Base-by-base conservation (phyloP, 2,329 filamentous ascomycete species). In the Akanthomyces dipterigenus region DNA sequence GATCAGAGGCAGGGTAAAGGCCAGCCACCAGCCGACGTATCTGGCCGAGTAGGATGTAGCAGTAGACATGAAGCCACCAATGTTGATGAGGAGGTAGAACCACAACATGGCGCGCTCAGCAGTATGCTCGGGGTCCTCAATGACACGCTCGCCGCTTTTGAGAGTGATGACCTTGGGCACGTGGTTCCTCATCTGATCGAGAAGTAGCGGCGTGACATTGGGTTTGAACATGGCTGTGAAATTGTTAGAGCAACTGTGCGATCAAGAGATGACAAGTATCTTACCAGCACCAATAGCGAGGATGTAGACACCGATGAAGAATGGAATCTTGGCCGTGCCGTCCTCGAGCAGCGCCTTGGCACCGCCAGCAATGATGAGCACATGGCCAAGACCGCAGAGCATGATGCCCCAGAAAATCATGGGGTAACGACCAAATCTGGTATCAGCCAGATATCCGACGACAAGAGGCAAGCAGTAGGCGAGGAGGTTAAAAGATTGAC, bases 371-470 rank as follows among this genome's bases (percentile, higher is more conserved):
- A 90, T 81, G 62, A 92, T 79, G 58, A 92, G 82, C n/a, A 85
- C 71, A 67, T 91, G 87, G 8, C 88, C 88, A 34, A 88, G 50
- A 70, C 88, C 83, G 60, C 88, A 88, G 45, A 89, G 79, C 2
- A 74, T 75, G n/a, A 89, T 85, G 64, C 88, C 88, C 69, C 83
- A 82, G 71, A 87, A 84, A 68, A 92, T 91, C 45, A 89, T 88
- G 67, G 80, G 80, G 76, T 87, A 92, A 64, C 88, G 87, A 62
- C 89, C 89, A 48, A 83, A 82, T 67, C 84, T 86, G 61, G 87
- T 80, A 70, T 93, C 89, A 46, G 88, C 86, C 16, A 88, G 66
- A 70, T 78, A 84, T 20, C 78, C 80, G 60, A 80, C 78, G 7
- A 83, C 43, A 26, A 87, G 76, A 0, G 85, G 85, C 14, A 86